Evolutionary conservation across 768 basidiomycete genomes (phyloP).

Genomic region (Boletellus emodensis): DNA sequence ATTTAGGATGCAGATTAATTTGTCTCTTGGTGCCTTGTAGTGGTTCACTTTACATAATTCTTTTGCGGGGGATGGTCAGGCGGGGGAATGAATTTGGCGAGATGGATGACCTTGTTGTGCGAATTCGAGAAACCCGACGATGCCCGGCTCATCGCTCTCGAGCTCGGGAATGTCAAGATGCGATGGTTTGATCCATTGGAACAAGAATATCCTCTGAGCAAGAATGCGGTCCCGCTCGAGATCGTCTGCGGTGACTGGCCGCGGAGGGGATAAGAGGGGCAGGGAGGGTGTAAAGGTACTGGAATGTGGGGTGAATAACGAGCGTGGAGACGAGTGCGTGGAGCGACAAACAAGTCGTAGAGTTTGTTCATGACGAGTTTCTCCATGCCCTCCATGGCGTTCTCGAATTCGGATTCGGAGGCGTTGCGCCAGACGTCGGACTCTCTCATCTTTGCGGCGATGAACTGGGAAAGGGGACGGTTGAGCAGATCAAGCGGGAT

Average conservation of each 20-base stretch:
- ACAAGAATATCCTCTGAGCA: conserved; percentile 83
- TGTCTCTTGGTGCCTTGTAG: conserved; percentile 98
- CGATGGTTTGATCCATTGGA: conserved; percentile 83
- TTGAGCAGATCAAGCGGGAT: conserved; percentile 10
- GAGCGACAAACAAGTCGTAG: conserved; percentile 81
- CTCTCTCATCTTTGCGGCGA: conserved; percentile 80
- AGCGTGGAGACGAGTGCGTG: not conserved
- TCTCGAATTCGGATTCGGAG: conserved; percentile 84
- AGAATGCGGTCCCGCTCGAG: conserved; percentile 94
- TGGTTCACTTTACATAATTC: conserved; percentile 96
- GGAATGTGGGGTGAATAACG: conserved; percentile 12
- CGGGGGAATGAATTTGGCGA: not conserved
- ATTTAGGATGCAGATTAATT: conserved; percentile 95
- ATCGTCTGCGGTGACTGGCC: conserved; percentile 87
- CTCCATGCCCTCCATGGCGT: conserved; percentile 98
- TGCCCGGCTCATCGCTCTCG: conserved; percentile 46
- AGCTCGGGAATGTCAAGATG: conserved; percentile 88
- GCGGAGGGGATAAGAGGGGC: conserved; percentile 56
- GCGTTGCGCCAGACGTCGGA: conserved; percentile 79
- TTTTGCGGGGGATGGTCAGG: conserved; percentile 26
- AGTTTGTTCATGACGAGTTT: conserved; percentile 98
- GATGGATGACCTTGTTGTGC: conserved; percentile 70
- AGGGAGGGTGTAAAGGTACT: conserved; percentile 94
- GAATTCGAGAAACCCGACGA: conserved; percentile 79
- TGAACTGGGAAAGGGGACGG: conserved; percentile 58